Base-by-base conservation (phyloP, 176 grass and related monocot species). In the Triticum timopheevii region DNA sequence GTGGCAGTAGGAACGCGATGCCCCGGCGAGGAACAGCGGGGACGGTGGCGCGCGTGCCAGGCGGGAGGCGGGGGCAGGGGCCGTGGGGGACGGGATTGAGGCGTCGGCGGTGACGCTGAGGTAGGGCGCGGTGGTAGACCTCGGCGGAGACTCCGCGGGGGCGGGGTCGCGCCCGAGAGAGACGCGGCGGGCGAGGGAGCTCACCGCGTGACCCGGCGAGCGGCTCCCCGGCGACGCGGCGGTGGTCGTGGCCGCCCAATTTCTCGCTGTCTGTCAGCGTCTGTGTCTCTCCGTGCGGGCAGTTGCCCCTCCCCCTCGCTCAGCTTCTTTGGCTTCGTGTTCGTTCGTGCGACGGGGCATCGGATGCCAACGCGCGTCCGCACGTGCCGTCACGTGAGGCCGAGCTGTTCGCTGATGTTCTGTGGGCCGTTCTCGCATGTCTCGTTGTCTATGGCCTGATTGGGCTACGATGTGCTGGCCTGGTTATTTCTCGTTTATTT, bases 381-480 rank as follows among this genome's bases (percentile, higher is more conserved):
- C 87, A 88, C 86, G 49, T 88, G 73, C 65, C 65, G 65, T 68
- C 65, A 82, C 76, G 50, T 78, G 28, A 77, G 63, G 45, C 13
- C 35, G 10, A 23, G 25, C 33, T 68, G 39, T 4, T 42, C 34
- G 45, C 31, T 10, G 44, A 8, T 22, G 56, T 9, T 59, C 56
- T 59, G 2, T 59, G 20, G 56, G 56, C 56, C 56, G 56, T 22
- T 22, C 17, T 58, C 54, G 15, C 50, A 15, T 54, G 50, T 54
- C 0, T 19, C 50, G 50, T 7, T 19, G 16, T 17, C 49, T 52
- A 58, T 20, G 19, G 19, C 6, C 7, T 22, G 49, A 58, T 22
- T 22, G 56, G 56, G 19, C 56, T 59, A 59, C 19, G 19, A 59
- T 59, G 20, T 59, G 1, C 19, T 22, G 19, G 56, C 56, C 20